Conservation (phyloP, 345 rosid species). For the Diplotaxis tenuifolia region DNA sequence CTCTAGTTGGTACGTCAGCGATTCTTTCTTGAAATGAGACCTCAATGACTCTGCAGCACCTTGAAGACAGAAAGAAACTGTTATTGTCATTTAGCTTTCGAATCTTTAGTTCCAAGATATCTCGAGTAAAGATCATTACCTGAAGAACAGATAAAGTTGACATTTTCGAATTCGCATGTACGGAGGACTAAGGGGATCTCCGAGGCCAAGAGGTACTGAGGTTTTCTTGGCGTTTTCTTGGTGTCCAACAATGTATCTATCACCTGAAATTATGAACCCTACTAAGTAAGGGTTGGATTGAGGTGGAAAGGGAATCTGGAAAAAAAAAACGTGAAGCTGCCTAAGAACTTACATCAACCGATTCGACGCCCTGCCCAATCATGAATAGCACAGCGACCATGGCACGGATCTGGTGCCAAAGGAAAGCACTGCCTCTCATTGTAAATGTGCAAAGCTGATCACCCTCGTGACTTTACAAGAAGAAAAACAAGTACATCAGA, state of each 20-base stretch:
- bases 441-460: slow-evolving; percentile 62
- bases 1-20: slow-evolving; percentile 54
- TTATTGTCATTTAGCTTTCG: not conserved
- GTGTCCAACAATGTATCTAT: slow-evolving; percentile 72
- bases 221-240: slow-evolving; percentile 60
- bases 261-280: slow-evolving; percentile 43
- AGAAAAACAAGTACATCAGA: slow-evolving; percentile 3
- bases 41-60: slow-evolving; percentile 60
- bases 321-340: slow-evolving; percentile 16
- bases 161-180: slow-evolving; percentile 70
- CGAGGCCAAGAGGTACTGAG: slow-evolving; percentile 79
- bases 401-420: slow-evolving; percentile 95
- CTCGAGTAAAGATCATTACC: slow-evolving; percentile 41
- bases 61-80: slow-evolving; percentile 26
- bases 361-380: slow-evolving; percentile 86
- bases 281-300: not conserved
- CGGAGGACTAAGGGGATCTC: slow-evolving; percentile 81
- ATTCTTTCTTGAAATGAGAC: slow-evolving; percentile 64
- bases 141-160: slow-evolving; percentile 68
- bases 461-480: slow-evolving; percentile 54
- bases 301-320: not conserved
- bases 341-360: slow-evolving; percentile 61
- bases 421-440: slow-evolving; percentile 85
- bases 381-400: slow-evolving; percentile 89
- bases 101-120: not conserved